These are phyloP conservation scores for Datura wrightii DNA, from an alignment of 257 asterid species.

Conservation along the genomic window DNA sequence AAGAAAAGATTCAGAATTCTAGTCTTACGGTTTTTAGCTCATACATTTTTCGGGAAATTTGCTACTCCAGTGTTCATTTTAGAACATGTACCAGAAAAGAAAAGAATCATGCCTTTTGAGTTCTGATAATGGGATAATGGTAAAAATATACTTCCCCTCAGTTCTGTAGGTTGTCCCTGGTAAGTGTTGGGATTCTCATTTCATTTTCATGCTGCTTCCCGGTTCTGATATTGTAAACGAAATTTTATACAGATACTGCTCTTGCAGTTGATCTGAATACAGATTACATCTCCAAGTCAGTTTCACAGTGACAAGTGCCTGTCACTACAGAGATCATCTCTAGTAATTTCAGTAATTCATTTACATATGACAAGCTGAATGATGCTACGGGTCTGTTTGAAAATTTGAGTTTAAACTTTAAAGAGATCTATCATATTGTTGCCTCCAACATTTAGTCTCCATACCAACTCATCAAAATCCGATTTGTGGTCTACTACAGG, in stretches of 20 bases:
- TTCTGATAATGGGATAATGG: constrained; percentile 11
- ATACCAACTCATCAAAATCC: not conserved
- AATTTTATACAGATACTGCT: not conserved
- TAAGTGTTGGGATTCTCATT: constrained; percentile 1
- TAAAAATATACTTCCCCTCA: not conserved
- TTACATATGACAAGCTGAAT: constrained; percentile 4
- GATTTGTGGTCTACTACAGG: constrained; percentile 53
- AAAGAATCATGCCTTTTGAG: constrained; percentile 17
- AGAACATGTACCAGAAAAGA: not conserved
- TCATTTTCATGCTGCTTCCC: not conserved
- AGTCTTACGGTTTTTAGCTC: not conserved
- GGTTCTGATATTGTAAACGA: not conserved
- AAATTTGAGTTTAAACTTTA: constrained; percentile 20
- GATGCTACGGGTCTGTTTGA: not conserved
- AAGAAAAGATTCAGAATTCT: not conserved
- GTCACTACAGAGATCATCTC: not conserved
- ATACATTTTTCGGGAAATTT: constrained; percentile 8
- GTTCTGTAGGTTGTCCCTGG: constrained; percentile 4
- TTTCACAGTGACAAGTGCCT: not conserved
- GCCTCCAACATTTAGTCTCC: not conserved
- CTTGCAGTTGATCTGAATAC: not conserved
- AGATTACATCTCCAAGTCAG: not conserved
- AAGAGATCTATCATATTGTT: not conserved
- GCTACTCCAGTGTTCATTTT: constrained; percentile 20
- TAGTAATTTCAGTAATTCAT: not conserved